Evolutionary conservation across 2,329 filamentous ascomycete species (phyloP), one percentile per base, ranked within the genome.

Genomic region (Venturia aucupariae): DNA sequence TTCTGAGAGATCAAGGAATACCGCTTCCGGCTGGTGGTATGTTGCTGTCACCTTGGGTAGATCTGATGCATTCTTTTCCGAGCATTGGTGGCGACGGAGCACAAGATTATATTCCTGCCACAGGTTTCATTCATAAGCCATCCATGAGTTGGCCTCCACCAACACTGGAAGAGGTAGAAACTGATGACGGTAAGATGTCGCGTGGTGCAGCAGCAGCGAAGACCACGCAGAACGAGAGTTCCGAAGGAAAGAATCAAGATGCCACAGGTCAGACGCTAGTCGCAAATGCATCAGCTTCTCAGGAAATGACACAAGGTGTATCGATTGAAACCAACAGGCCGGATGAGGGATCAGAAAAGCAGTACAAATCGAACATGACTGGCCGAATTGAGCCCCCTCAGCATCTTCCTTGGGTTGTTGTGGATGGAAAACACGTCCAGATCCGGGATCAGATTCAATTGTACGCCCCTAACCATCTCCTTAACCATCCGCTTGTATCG

Each of bases 371-470:
- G 17, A 41, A 55, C 24, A 62, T 46, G 46, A 39, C 46, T 7
- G 62, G 62, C n/a, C 27, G 27, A 24, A 41, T 63, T 7, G 48
- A 63, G 17, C 32, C 62, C 22, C 1, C 46, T 24, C 35, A 46
- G 19, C 62, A 63, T 27, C 35, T 63, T 2, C 62, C 62, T 27
- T 46, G 42, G 27, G 63, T 65, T 22, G 41, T 55, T 11, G 82
- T 96, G 39, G 86, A 90, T 67, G 91, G 87, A 10, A 81, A 89
- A 70, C 76, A 82, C 1, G 78, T 96, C 3, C 81, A 87, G 55
- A 82, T 97, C 67, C 92, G 90, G 70, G 92, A 97, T 67, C 94
- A 99, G 73, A 94, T 97, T 51, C 93, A 97, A 75, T 85, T 94
- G 74, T 88, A 88, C 69, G 85, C 92, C 0, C 89, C 92, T 1